phyloP scores from a whole-genome alignment of 1,284 basidiomycete species.

The Sphaerobolus stellatus region DNA sequence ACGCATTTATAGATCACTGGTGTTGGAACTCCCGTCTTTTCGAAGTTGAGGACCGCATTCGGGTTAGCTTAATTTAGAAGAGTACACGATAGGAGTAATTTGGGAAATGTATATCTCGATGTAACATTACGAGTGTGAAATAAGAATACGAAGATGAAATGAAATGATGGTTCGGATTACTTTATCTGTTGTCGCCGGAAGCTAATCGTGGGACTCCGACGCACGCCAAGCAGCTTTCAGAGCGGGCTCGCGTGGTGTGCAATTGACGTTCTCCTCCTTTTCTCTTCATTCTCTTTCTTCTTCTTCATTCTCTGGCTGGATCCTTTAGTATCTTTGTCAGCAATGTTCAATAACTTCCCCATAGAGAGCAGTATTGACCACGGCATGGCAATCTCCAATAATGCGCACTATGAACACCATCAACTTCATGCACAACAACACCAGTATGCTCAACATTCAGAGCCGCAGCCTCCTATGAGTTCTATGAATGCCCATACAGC shows the following conservation, averaged over 20 bases:
- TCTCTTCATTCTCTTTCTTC: not conserved
- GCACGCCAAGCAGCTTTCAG: not conserved
- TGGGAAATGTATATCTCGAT: not conserved
- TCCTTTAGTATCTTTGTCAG: not conserved
- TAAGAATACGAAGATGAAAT: no score
- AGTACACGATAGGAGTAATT: not conserved
- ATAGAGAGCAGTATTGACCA: constrained; percentile 14
- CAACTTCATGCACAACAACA: constrained; percentile 9
- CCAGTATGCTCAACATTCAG: constrained; percentile 3
- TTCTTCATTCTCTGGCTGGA: not conserved
- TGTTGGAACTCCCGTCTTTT: not conserved
- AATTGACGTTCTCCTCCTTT: not conserved
- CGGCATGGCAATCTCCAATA: constrained; percentile 12
- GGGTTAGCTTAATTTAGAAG: not conserved
- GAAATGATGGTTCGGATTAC: not conserved
- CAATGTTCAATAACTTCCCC: constrained; percentile 14
- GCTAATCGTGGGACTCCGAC: constrained; percentile 10
- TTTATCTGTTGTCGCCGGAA: not conserved
- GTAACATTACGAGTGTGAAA: no score
- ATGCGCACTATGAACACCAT: constrained; percentile 10
- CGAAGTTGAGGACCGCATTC: not conserved
- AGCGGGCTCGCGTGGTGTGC: not conserved
- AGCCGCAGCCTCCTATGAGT: constrained; percentile 4
- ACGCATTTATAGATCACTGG: not conserved
- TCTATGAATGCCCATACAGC: not conserved